Conservation (phyloP, 768 basidiomycete species). For the Suillus occidentalis region DNA sequence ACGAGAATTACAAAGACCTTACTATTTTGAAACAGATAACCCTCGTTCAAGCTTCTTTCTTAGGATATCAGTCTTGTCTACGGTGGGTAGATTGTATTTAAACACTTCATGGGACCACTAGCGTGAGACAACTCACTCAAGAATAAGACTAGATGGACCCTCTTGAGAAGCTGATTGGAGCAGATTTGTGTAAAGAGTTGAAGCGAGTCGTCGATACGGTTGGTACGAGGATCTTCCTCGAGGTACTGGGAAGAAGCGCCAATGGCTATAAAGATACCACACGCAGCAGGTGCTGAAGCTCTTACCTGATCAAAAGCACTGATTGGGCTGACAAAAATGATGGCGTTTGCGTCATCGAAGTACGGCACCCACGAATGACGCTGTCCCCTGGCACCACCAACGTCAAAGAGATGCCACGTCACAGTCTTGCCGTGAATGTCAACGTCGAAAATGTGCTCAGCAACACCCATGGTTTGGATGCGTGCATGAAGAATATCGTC, state of each 20-base stretch:
- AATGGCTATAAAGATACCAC: constrained; percentile 4
- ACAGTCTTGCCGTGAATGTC: constrained; percentile 76
- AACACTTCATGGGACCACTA: background rate
- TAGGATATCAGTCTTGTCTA: constrained; percentile 80
- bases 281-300: background rate
- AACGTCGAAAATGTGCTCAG: constrained; percentile 82
- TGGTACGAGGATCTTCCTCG: constrained; percentile 83
- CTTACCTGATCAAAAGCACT: constrained; percentile 76
- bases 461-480: constrained; percentile 87
- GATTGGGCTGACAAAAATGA: constrained; percentile 78
- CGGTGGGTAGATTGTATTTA: constrained; percentile 3
- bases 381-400: constrained; percentile 71
- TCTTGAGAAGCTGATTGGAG: constrained; percentile 76
- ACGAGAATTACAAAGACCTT: constrained; percentile 9
- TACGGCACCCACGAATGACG: constrained; percentile 77
- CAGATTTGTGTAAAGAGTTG: constrained; percentile 86
- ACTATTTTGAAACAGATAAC: constrained; percentile 79
- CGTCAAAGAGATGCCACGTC: constrained; percentile 73
- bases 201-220: constrained; percentile 86
- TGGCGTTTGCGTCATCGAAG: constrained; percentile 69
- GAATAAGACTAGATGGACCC: constrained; percentile 59
- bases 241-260: constrained; percentile 54
- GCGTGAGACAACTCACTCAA: constrained; percentile 42
- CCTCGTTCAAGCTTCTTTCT: constrained; percentile 70
- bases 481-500: constrained; percentile 90